Percentiles rank a stretch among this genome's conserved stretches.
phyloP scores from a whole-genome alignment of 2,329 filamentous ascomycete species.

The Aspergillus bombycis region DNA sequence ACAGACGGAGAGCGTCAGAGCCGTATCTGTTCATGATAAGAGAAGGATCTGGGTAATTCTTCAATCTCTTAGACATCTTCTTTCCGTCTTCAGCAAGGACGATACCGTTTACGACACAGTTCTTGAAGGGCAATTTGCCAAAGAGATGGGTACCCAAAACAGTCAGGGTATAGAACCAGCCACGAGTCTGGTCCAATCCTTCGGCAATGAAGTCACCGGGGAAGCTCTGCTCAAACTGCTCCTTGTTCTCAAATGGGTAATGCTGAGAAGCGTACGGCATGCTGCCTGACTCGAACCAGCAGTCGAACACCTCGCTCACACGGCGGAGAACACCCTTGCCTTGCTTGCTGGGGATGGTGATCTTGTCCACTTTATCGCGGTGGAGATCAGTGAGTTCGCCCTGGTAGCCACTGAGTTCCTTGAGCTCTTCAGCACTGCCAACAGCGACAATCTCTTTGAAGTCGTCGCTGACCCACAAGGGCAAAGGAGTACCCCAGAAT shows the following conservation, averaged over 20 bases:
- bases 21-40: slow-evolving; percentile 86
- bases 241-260: slow-evolving; percentile 88
- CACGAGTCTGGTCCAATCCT: slow-evolving; percentile 88
- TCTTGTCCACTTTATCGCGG: slow-evolving; percentile 88
- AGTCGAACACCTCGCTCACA: slow-evolving; percentile 90
- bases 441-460: slow-evolving; percentile 83
- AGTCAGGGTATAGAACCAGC: slow-evolving; percentile 94
- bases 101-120: slow-evolving; percentile 95
- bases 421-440: slow-evolving; percentile 82
- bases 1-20: slow-evolving; percentile 89
- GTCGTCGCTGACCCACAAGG: slow-evolving; percentile 90
- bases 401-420: slow-evolving; percentile 80
- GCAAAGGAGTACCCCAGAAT: slow-evolving; percentile 94
- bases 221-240: slow-evolving; percentile 77
- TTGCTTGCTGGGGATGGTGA: slow-evolving; percentile 88
- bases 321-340: slow-evolving; percentile 82
- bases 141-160: slow-evolving; percentile 89
- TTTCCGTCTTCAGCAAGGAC: slow-evolving; percentile 93
- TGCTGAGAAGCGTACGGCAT: slow-evolving; percentile 94
- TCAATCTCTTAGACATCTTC: slow-evolving; percentile 97
- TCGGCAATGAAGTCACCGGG: slow-evolving; percentile 95
- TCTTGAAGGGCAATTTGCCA: slow-evolving; percentile 83
- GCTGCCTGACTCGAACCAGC: slow-evolving; percentile 94
- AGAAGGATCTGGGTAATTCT: slow-evolving; percentile 90
- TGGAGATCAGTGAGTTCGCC: slow-evolving; percentile 85